Evolutionary conservation across 2,329 filamentous ascomycete species (phyloP), one percentile per base, ranked within the genome.

Genomic region (Capronia coronata): DNA sequence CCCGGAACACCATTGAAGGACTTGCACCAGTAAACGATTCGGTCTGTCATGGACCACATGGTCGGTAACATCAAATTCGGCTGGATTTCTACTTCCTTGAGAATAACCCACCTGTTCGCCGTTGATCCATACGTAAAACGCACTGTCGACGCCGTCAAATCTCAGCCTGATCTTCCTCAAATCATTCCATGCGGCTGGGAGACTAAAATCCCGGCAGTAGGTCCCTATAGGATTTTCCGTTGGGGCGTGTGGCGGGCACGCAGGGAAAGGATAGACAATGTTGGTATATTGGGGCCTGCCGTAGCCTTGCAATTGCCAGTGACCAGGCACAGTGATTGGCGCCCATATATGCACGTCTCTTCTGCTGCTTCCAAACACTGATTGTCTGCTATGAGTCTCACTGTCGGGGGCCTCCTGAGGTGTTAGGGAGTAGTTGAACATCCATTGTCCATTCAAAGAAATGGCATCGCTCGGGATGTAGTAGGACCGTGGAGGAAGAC

Each of bases 121-220:
- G 55, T 87, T 87, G 5, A 87, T 67, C 74, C 77, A 86, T 9
- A 86, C 66, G 63, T 86, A 82, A 59, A 83, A 87, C 0, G 83
- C 79, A 59, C 80, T 82, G 59, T 87, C 83, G 0, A 87, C 83
- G 1, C 84, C 84, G 47, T 87, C 83, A 52, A 86, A 87, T 9
- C 83, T 71, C 18, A 87, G 67, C 13, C 82, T 72, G 14, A 86
- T 65, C 56, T 85, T 80, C 37, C 68, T n/a, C 68, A 16, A 22
- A 14, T 47, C 22, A 16, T 46, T 6, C 67, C 63, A 1, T 65
- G 48, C 0, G 79, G 79, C 2, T 37, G 34, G 42, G 2, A 83
- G 8, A 2, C 22, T 25, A 21, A 57, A 85, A 83, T 2, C 64
- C 67, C 8, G 75, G 75, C 11, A 75, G 60, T 86, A 86, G 0